Percentiles rank a stretch among this genome's conserved stretches.
Evolutionary conservation across 2,329 filamentous ascomycete genomes (phyloP).

Genomic region (Cercospora brassicicola): DNA sequence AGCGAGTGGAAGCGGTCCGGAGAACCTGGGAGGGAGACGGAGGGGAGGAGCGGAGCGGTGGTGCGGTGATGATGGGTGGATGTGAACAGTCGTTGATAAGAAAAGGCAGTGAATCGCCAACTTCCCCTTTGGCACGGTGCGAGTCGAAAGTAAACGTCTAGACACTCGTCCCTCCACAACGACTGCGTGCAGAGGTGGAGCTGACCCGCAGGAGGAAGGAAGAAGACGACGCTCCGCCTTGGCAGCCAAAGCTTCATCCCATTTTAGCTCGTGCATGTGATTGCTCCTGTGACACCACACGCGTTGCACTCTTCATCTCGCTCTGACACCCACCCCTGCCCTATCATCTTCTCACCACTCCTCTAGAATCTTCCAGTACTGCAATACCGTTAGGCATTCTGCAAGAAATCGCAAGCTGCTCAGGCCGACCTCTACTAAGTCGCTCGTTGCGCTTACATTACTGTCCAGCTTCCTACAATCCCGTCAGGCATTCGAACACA

Average conservation of each 20-base stretch:
- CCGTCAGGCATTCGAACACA: background rate
- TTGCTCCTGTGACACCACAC: background rate
- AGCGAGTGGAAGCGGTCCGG: conserved; percentile 14
- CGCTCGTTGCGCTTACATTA: background rate
- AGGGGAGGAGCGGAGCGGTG: background rate
- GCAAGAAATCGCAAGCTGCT: background rate
- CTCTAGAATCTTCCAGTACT: background rate
- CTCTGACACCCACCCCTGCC: background rate
- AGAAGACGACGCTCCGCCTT: background rate
- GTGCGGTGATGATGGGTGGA: background rate
- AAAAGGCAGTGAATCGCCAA: background rate
- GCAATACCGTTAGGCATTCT: background rate
- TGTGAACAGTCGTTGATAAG: background rate
- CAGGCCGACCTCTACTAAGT: background rate
- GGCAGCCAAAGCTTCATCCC: background rate
- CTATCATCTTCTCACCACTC: background rate
- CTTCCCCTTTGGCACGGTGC: background rate
- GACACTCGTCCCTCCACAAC: background rate
- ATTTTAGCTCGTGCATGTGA: background rate
- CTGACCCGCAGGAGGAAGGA: background rate
- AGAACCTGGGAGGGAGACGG: background rate
- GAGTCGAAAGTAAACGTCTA: background rate
- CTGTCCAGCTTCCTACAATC: background rate
- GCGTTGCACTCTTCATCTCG: background rate
- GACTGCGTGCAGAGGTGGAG: background rate